Evolutionary conservation across 345 rosid species (phyloP).

Genomic region (Geranium brycei): DNA sequence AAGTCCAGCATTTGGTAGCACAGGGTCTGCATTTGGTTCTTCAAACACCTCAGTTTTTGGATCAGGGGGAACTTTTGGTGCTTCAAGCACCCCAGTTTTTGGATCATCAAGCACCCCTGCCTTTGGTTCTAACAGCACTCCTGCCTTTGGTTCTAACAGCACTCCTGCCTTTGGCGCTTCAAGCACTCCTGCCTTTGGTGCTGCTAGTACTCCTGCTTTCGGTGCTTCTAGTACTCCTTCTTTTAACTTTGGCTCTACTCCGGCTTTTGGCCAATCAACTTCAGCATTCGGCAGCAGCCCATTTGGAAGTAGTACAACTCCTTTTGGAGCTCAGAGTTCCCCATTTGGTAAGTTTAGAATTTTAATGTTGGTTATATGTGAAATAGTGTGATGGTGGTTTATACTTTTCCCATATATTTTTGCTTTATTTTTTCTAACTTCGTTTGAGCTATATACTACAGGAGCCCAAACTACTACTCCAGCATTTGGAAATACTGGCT

Average conservation of each 20-base stretch:
- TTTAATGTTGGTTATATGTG: not conserved
- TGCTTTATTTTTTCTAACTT: not conserved
- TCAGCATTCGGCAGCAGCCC: constrained; percentile 34
- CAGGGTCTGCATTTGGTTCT: constrained; percentile 45
- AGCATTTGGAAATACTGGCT: constrained; percentile 39
- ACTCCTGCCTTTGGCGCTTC: constrained; percentile 23
- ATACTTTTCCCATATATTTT: not conserved
- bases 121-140: constrained; percentile 34
- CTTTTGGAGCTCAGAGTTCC: constrained; percentile 62
- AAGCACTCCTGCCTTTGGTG: constrained; percentile 5
- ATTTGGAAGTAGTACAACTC: constrained; percentile 44
- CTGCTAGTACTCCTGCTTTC: constrained; percentile 12
- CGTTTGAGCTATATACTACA: constrained; percentile 21
- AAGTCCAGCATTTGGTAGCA: constrained; percentile 34
- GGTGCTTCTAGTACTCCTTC: constrained; percentile 13
- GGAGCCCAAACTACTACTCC: constrained; percentile 47
- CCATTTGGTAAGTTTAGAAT: constrained; percentile 39
- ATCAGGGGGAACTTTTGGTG: constrained; percentile 30
- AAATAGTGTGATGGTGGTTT: not conserved
- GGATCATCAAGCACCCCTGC: constrained; percentile 36
- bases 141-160: constrained; percentile 27
- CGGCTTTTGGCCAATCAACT: constrained; percentile 23
- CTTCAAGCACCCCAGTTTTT: constrained; percentile 28
- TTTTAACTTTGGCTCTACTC: constrained; percentile 16
- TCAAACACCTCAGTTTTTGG: constrained; percentile 33